Conservation (phyloP, 2,329 filamentous ascomycete species). For the Fusarium subtropicale region DNA sequence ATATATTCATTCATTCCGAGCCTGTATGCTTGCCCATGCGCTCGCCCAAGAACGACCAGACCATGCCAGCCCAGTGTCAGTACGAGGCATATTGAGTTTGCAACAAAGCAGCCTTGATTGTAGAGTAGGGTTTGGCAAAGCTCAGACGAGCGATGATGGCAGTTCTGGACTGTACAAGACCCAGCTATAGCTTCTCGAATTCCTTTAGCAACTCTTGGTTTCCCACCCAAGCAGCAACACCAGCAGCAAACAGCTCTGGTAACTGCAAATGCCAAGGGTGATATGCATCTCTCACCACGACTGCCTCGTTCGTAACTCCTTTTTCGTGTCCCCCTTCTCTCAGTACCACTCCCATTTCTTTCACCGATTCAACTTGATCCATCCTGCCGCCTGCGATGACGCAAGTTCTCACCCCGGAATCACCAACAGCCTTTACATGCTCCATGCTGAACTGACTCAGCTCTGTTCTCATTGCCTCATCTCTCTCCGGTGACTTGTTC, state of each 20-base stretch:
- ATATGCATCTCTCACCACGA: conserved; percentile 25
- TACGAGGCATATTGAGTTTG: too few relatives aligned
- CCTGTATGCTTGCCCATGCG: too few relatives aligned
- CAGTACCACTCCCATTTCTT: conserved; percentile 13
- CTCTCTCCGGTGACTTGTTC: conserved; percentile 22
- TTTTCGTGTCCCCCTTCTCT: background rate
- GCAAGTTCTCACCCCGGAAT: conserved; percentile 23
- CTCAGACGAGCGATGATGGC: too few relatives aligned
- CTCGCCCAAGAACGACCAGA: too few relatives aligned
- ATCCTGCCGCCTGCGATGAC: conserved; percentile 30
- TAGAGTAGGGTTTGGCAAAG: too few relatives aligned
- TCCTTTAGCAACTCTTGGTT: conserved; percentile 2
- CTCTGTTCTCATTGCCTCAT: background rate
- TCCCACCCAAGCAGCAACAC: conserved; percentile 15
- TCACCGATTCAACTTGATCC: conserved; percentile 21
- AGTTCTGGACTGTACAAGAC: background rate
- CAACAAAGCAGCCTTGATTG: too few relatives aligned
- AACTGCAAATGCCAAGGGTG: conserved; percentile 36
- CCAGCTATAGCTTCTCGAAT: conserved; percentile 4
- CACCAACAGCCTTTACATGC: background rate
- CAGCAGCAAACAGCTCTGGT: conserved; percentile 26
- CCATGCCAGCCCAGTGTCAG: too few relatives aligned
- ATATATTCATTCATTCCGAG: too few relatives aligned
- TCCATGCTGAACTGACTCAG: conserved; percentile 13
- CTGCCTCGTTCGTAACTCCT: conserved; percentile 10